These are phyloP conservation scores for Pseudogymnoascus sp. DNA, from an alignment of 2,329 filamentous ascomycete species.

Conservation along the genomic window DNA sequence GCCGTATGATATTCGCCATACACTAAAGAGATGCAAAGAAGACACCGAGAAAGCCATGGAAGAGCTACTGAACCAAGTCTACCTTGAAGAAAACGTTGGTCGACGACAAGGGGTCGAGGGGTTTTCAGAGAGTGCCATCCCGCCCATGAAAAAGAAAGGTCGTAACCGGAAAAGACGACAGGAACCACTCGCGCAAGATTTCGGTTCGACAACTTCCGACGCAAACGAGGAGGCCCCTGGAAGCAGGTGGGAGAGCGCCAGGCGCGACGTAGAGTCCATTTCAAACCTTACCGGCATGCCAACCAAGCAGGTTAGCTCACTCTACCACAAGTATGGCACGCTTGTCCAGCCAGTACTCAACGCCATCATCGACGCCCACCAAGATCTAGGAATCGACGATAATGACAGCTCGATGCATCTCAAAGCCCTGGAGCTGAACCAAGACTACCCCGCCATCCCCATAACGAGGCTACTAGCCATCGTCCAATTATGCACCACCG, in stretches of 20 bases:
- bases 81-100: slow-evolving; percentile 61
- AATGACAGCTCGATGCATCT: slow-evolving; percentile 39
- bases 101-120: slow-evolving; percentile 72
- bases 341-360: slow-evolving; percentile 49
- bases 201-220: not conserved
- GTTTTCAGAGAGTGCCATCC: slow-evolving; percentile 54
- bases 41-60: slow-evolving; percentile 68
- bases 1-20: slow-evolving; percentile 56
- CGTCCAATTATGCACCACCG: slow-evolving; percentile 49
- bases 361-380: slow-evolving; percentile 35
- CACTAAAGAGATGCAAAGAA: slow-evolving; percentile 59
- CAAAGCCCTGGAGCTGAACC: slow-evolving; percentile 45
- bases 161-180: slow-evolving; percentile 23
- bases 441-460: slow-evolving; percentile 47
- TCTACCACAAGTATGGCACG: slow-evolving; percentile 54
- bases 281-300: slow-evolving; percentile 42
- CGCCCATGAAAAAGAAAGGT: slow-evolving; percentile 32
- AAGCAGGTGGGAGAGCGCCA: slow-evolving; percentile 54
- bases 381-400: slow-evolving; percentile 31
- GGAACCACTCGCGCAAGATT: slow-evolving; percentile 13
- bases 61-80: slow-evolving; percentile 70
- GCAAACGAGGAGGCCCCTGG: not conserved
- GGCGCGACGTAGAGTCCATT: slow-evolving; percentile 55
- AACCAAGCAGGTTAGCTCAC: slow-evolving; percentile 43
- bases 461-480: slow-evolving; percentile 43